Base-by-base conservation (phyloP, 2,329 filamentous ascomycete species). In the Sporothrix pallida region DNA sequence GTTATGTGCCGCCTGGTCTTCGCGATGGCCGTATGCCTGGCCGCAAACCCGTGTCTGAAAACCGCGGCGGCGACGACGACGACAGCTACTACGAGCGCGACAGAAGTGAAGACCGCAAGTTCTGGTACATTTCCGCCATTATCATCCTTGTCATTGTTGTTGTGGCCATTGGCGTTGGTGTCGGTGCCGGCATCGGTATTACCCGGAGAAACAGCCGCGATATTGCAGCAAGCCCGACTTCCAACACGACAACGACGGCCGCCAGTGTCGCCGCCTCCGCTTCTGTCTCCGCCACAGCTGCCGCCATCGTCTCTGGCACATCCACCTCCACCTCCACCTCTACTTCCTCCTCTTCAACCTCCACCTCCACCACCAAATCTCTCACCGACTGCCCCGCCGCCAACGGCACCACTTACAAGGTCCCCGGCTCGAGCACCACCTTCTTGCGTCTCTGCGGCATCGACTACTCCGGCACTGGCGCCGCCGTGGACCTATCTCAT, bases 371-470 rank as follows among this genome's bases (percentile, higher is more conserved):
- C 1, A 60, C 75, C 9, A 58, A 76, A 17, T 74, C 80, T 1
- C 78, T 79, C 42, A 78, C 80, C 1, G 80, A 81, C 65, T 86
- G 85, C 71, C 84, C 85, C 0, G 80, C 79, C 0, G 80, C 82
- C 15, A 85, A 86, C 77, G 82, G 83, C 71, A 86, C 84, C 1
- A 76, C 80, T n/a, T 86, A 84, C 76, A 71, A 78, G 31, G 83
- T 84, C 0, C 81, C 83, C 0, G 80, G 81, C 9, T 83, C 83
- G 3, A 77, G 81, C 8, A 83, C 82, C 75, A 78, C 74, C 9
- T 87, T 87, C 79, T 76, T 83, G 26, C 84, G 83, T 7, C 71
- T 83, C 20, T 87, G 85, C 77, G 85, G 84, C 44, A 77, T 86
- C 72, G 85, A 87, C 78, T 86, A 84, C 77, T 81, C 79, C 74